Conservation (phyloP, 2,329 filamentous ascomycete genomes). For the Penicillium sclerotiorum region DNA sequence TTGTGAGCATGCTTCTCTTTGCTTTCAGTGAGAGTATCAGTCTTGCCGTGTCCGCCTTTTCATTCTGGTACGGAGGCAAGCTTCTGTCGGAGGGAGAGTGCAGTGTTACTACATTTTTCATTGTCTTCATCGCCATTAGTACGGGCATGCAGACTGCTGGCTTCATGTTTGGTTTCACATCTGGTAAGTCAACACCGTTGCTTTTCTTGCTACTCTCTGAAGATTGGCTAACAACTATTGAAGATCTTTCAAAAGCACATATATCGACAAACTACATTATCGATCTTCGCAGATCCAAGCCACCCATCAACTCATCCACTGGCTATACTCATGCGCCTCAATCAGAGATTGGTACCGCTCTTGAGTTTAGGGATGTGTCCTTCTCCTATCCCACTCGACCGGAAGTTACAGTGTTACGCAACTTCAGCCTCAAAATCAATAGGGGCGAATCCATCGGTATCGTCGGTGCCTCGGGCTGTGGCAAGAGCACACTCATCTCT, state of each 20-base stretch:
- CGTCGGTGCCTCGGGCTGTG: background rate
- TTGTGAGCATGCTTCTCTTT: background rate
- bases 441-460: background rate
- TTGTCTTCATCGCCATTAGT: background rate
- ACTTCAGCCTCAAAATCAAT: too few relatives aligned
- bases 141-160: background rate
- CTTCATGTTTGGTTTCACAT: background rate
- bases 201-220: background rate
- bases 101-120: background rate
- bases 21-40: background rate
- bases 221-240: background rate
- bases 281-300: background rate
- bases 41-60: background rate
- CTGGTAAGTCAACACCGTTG: background rate
- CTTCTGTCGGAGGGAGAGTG: background rate
- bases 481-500: background rate
- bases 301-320: background rate
- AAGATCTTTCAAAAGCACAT: background rate
- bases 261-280: background rate
- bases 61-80: background rate
- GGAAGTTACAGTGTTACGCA: background rate
- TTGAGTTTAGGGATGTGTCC: background rate
- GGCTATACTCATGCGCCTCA: background rate
- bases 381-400: background rate
- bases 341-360: background rate